Evolutionary conservation across 2,329 filamentous ascomycete genomes (phyloP).

Genomic region (Elsinoe necatrix): DNA sequence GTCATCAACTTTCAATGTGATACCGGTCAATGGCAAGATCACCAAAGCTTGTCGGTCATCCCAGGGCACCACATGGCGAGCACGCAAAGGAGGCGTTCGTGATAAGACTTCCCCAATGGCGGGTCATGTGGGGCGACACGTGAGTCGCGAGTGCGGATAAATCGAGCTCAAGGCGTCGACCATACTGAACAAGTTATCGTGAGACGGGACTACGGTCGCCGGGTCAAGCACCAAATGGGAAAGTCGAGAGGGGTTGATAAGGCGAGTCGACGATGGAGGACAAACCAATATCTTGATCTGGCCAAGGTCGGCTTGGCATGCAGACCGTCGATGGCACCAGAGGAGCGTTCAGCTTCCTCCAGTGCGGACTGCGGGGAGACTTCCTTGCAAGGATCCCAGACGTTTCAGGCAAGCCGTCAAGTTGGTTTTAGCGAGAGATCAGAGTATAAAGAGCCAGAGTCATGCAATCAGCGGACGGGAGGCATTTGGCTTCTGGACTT

Average conservation of each 20-base stretch:
- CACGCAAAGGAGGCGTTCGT: background rate
- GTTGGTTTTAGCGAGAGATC: background rate
- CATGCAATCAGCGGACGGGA: background rate
- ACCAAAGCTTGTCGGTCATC: background rate
- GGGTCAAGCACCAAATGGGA: background rate
- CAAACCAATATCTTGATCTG: background rate
- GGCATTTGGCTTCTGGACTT: background rate
- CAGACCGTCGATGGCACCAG: background rate
- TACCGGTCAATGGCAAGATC: background rate
- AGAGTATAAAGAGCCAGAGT: background rate
- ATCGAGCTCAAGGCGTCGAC: background rate
- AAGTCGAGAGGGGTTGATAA: background rate
- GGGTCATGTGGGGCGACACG: background rate
- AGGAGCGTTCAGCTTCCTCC: background rate
- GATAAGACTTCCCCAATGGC: background rate
- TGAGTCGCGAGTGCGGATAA: background rate
- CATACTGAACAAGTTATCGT: slow-evolving; percentile 3
- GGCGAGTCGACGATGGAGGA: background rate
- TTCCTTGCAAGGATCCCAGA: background rate
- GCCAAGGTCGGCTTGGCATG: background rate
- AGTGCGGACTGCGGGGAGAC: background rate
- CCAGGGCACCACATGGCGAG: slow-evolving; percentile 1
- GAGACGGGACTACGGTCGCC: background rate
- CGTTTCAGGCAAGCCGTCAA: background rate
- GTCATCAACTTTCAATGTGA: background rate